Conservation (phyloP, 2,329 filamentous ascomycete genomes). For the Nothomitra cinnamomea region DNA sequence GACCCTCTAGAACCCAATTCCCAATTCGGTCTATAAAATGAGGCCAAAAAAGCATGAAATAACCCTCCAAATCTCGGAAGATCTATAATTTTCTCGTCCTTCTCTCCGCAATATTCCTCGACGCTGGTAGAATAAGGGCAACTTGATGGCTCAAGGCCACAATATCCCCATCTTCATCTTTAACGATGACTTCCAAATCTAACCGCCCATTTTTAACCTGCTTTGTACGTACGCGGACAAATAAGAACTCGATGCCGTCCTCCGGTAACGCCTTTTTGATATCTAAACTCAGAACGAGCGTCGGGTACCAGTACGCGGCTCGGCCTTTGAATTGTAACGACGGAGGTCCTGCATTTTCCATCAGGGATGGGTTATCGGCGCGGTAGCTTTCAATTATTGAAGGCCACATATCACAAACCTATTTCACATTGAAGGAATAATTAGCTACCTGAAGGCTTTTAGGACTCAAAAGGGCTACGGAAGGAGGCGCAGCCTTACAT, state of each 20-base stretch:
- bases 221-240: constrained; percentile 47
- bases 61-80: too few species aligned
- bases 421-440: too few species aligned
- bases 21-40: too few species aligned
- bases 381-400: constrained; percentile 13
- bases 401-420: neutral
- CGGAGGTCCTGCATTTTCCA: neutral
- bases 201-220: constrained; percentile 52
- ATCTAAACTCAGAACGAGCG: constrained; percentile 57
- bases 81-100: constrained; percentile 22
- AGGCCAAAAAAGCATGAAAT: too few species aligned
- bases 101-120: constrained; percentile 38
- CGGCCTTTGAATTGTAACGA: constrained; percentile 12
- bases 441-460: too few species aligned
- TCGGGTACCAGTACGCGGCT: constrained; percentile 52
- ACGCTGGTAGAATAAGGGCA: constrained; percentile 42
- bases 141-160: constrained; percentile 54
- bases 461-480: too few species aligned
- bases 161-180: constrained; percentile 46
- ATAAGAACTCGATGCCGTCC: constrained; percentile 56
- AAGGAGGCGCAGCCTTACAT: constrained; percentile 26
- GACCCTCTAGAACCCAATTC: too few species aligned
- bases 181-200: constrained; percentile 53
- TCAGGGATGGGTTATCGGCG: constrained; percentile 7
- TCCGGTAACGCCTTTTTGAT: constrained; percentile 54